These are phyloP conservation scores for Penicillium polonicum DNA, from an alignment of 2,329 filamentous ascomycete genomes.

Conservation along the genomic window DNA sequence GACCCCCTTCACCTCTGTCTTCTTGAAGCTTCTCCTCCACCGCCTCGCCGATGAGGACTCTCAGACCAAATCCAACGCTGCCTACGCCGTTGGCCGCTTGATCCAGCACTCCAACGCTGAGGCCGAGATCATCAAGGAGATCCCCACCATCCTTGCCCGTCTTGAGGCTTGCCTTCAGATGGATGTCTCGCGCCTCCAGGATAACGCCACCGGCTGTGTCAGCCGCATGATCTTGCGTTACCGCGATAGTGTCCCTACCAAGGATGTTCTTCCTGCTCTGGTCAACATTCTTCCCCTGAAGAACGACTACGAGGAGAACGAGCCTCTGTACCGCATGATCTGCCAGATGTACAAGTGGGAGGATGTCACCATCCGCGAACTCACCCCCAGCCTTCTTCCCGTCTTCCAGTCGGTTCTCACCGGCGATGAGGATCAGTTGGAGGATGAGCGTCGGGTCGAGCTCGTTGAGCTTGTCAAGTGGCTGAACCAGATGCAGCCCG, in stretches of 20 bases:
- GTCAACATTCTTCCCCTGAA: conserved; percentile 78
- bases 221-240: conserved; percentile 89
- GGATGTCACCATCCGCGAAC: conserved; percentile 45
- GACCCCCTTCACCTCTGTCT: conserved; percentile 72
- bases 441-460: conserved; percentile 49
- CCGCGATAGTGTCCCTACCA: conserved; percentile 75
- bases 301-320: conserved; percentile 96
- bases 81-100: conserved; percentile 84
- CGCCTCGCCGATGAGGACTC: conserved; percentile 85
- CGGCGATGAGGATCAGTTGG: conserved; percentile 47
- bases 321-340: conserved; percentile 87
- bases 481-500: conserved; percentile 47
- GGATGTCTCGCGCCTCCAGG: conserved; percentile 75
- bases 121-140: conserved; percentile 70
- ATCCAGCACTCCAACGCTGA: conserved; percentile 75
- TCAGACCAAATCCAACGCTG: conserved; percentile 92
- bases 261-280: conserved; percentile 77
- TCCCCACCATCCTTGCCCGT: conserved; percentile 75
- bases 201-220: conserved; percentile 91
- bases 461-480: conserved; percentile 50
- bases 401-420: conserved; percentile 49
- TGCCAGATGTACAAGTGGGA: conserved; percentile 68
- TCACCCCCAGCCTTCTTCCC: conserved; percentile 48
- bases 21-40: conserved; percentile 80
- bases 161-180: conserved; percentile 81